Conservation (phyloP, 2,329 filamentous ascomycete species). For the Calonectria naviculata region DNA sequence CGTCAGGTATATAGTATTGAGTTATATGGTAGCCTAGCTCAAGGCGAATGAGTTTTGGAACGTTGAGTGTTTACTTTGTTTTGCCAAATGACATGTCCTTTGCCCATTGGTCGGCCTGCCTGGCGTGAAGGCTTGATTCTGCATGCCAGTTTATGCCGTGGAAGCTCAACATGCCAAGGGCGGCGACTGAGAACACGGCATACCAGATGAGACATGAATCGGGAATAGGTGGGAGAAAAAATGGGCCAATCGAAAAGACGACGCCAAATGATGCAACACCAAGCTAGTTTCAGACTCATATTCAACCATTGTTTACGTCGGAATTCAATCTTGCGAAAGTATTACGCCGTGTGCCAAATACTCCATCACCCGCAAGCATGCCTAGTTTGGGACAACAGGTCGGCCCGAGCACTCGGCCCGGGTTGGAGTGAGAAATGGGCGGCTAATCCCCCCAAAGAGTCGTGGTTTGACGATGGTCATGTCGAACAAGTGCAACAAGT, state of each 20-base stretch:
- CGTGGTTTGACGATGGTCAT: neutral
- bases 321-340: too few relatives aligned
- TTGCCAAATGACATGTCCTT: neutral
- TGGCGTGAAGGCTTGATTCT: neutral
- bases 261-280: too few relatives aligned
- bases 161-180: neutral
- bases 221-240: too few relatives aligned
- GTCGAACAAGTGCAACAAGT: neutral
- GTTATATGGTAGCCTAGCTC: neutral
- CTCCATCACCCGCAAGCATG: too few relatives aligned
- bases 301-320: too few relatives aligned
- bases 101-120: neutral
- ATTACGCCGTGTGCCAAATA: too few relatives aligned
- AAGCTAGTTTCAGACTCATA: too few relatives aligned
- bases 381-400: neutral
- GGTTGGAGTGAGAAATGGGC: neutral
- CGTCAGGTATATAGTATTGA: constrained; percentile 14
- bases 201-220: too few relatives aligned
- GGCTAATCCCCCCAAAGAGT: neutral
- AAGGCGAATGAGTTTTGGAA: constrained; percentile 9
- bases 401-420: neutral
- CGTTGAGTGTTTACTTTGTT: neutral
- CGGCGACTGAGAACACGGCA: too few relatives aligned
- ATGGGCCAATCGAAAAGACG: too few relatives aligned
- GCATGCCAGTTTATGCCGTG: constrained; percentile 13